Evolutionary conservation across 345 rosid genomes (phyloP), one percentile per base, ranked within the genome.

Genomic region (Hibiscus syriacus): DNA sequence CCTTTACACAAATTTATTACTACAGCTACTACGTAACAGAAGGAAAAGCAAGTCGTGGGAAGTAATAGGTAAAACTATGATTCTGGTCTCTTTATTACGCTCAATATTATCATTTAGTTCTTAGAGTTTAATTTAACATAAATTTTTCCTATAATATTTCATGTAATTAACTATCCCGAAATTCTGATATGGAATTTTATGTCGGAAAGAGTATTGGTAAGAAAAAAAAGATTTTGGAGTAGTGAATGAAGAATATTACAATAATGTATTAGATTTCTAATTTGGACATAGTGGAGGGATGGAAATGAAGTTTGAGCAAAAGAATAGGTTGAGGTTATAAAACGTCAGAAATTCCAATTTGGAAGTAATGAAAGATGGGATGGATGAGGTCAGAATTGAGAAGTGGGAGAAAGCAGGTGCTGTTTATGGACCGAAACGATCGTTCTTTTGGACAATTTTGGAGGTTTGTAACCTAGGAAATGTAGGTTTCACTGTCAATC

Each of bases 381-480:
- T 3, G 52, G 52, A 41, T 6, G 49, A 16, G 41, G 58, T 8
- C 8, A 55, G 7, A 45, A 71, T 4, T 55, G 66, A 69, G 70
- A 38, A 77, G 0, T 9, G 29, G 57, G 16, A 25, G 13, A 23
- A 71, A 54, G 72, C 30, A 45, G 76, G 11, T 4, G 66, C 52
- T 10, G 48, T 13, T 68, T 6, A 25, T 56, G 20, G 64, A 50
- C 68, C 34, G 73, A 56, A 67, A 63, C 55, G 2, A 27, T 38
- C 48, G 74, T 69, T 76, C 3, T 30, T 30, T 30, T 30, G 72
- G 75, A 70, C 71, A 7, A 1, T 23, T 25, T 62, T 22, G 11
- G 13, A 39, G 22, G 6, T 12, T 27, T 38, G 17, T 6, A 55
- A 59, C 74, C 66, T 63, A 45, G 69, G 78, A 71, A 56, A 58